Percentiles rank a stretch among this genome's conserved stretches.
phyloP scores from a whole-genome alignment of 83 land plant species.

The Larix sibirica region DNA sequence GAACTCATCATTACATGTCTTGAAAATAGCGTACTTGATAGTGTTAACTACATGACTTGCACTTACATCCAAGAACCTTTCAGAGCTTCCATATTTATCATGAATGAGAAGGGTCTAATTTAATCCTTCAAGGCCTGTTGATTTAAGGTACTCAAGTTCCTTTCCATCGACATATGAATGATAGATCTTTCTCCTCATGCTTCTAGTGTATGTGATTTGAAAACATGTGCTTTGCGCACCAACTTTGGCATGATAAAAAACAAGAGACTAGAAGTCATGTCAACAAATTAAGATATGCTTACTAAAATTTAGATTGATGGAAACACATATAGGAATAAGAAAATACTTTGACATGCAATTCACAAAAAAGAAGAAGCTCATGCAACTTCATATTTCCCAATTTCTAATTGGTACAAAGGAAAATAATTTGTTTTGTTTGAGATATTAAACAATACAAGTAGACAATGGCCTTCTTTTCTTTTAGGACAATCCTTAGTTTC shows the following conservation, averaged over 20 bases:
- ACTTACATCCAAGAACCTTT: slow-evolving; percentile 18
- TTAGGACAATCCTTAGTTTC: not conserved
- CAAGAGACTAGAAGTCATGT: not conserved
- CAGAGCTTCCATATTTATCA: slow-evolving; percentile 17
- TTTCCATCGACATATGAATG: slow-evolving; percentile 77
- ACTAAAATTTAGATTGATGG: not conserved
- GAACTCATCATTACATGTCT: not conserved
- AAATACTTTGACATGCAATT: not conserved
- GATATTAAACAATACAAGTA: not conserved
- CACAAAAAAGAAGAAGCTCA: not conserved
- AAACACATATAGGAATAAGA: too few species aligned
- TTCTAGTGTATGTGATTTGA: not conserved
- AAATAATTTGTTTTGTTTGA: not conserved
- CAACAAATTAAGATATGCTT: not conserved
- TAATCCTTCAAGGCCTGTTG: slow-evolving; percentile 31
- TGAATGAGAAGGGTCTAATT: slow-evolving; percentile 65
- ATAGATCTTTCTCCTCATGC: slow-evolving; percentile 71
- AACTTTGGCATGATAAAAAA: slow-evolving; percentile 1
- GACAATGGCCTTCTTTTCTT: not conserved
- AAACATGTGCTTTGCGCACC: not conserved
- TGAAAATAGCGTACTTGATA: not conserved
- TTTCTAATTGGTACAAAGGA: not conserved
- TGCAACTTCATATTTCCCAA: not conserved
- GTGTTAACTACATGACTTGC: not conserved
- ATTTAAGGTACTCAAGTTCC: slow-evolving; percentile 38